A percentile compares a stretch with the other conserved stretches of the same genome.
phyloP scores from a whole-genome alignment of 768 basidiomycete genomes.

The Termitomyces sp. region DNA sequence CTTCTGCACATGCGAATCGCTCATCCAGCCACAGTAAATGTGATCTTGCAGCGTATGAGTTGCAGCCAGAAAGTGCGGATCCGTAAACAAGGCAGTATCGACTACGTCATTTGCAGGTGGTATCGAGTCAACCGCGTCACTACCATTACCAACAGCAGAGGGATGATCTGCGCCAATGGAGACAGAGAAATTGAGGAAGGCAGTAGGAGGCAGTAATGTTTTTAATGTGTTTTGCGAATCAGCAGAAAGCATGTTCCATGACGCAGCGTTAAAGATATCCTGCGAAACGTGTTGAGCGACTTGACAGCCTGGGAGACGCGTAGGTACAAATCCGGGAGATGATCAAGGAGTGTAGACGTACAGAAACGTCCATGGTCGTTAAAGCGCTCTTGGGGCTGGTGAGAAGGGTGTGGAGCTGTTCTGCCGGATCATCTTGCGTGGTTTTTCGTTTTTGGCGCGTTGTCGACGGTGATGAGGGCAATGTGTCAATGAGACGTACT shows the following conservation, averaged over 20 bases:
- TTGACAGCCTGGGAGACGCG: conserved; percentile 10
- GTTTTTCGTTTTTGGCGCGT: conserved; percentile 10
- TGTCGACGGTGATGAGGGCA: background rate
- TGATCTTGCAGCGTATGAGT: conserved; percentile 59
- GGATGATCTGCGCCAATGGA: conserved; percentile 34
- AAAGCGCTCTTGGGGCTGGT: conserved; percentile 11
- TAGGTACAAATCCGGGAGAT: conserved; percentile 8
- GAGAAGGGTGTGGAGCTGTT: conserved; percentile 9
- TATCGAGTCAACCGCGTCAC: conserved; percentile 15
- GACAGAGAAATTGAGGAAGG: conserved; percentile 30
- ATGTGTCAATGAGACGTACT: conserved; percentile 1
- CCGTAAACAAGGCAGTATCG: conserved; percentile 40
- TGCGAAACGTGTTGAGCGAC: conserved; percentile 26
- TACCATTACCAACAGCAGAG: conserved; percentile 14
- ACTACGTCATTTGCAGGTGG: conserved; percentile 16
- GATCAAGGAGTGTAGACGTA: conserved; percentile 25
- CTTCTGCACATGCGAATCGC: conserved; percentile 35
- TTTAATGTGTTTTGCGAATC: conserved; percentile 33
- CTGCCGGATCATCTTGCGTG: conserved; percentile 9
- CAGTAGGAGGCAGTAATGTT: conserved; percentile 41
- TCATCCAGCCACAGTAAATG: conserved; percentile 46
- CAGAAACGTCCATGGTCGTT: conserved; percentile 38
- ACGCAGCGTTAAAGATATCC: conserved; percentile 42
- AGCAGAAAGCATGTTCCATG: conserved; percentile 41
- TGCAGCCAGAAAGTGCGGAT: conserved; percentile 49